phyloP scores from a whole-genome alignment of 2,329 filamentous ascomycete species.

The Sphaerulina vaccinii region DNA sequence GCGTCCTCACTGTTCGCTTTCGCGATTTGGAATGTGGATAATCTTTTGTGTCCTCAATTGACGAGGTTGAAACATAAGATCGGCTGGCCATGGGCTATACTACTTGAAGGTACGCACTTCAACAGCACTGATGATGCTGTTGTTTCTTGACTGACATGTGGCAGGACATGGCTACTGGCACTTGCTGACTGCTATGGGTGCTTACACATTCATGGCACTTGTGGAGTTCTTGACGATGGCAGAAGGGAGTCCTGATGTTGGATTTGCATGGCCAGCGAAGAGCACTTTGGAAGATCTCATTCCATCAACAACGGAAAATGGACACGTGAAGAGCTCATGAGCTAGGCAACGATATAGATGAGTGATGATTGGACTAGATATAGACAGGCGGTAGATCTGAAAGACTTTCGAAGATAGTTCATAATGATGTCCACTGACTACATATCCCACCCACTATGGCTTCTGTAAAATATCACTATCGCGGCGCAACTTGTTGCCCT shows the following conservation, averaged over 20 bases:
- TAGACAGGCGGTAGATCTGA: too few relatives aligned
- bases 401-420: too few relatives aligned
- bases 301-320: neutral
- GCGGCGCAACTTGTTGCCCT: too few relatives aligned
- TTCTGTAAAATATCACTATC: too few relatives aligned
- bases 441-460: too few relatives aligned
- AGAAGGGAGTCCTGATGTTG: slow-evolving; percentile 20
- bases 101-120: slow-evolving; percentile 57
- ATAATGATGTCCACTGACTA: too few relatives aligned
- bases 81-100: slow-evolving; percentile 72
- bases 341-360: slow-evolving; percentile 26
- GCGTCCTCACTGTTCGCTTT: slow-evolving; percentile 54
- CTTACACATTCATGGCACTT: slow-evolving; percentile 31
- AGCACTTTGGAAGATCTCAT: slow-evolving; percentile 18
- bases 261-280: slow-evolving; percentile 30
- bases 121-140: neutral
- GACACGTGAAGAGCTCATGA: neutral
- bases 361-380: too few relatives aligned
- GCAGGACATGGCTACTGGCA: slow-evolving; percentile 70
- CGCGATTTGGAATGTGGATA: slow-evolving; percentile 75
- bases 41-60: slow-evolving; percentile 68
- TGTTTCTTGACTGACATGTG: neutral
- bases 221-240: slow-evolving; percentile 28
- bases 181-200: slow-evolving; percentile 62
- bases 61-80: slow-evolving; percentile 65